phyloP scores from a whole-genome alignment of 139 green algal genomes.

The Bryopsis sp. region DNA sequence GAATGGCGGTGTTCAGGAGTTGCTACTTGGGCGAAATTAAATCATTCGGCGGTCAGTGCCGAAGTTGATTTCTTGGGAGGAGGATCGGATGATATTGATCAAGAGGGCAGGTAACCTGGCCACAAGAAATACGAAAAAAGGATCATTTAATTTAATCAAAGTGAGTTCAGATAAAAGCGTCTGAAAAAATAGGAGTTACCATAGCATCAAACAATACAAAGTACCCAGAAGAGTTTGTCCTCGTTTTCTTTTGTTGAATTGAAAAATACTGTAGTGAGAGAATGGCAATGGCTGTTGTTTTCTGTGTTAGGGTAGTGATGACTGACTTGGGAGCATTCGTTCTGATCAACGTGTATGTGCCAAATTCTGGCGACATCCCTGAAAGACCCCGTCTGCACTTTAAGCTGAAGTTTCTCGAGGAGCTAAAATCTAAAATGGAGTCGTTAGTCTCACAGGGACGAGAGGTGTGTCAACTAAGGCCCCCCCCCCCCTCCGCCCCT shows the following conservation, averaged over 20 bases:
- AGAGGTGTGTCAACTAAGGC: slow-evolving; percentile 24
- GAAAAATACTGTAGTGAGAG: no score
- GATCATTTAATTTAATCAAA: no score
- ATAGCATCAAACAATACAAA: no score
- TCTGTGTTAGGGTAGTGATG: slow-evolving; percentile 29
- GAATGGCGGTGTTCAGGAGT: no score
- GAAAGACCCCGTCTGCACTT: slow-evolving; percentile 30
- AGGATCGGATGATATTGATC: slow-evolving; percentile 1
- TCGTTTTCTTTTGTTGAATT: no score
- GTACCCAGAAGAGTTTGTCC: no score
- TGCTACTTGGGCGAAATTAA: neutral
- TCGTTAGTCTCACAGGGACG: slow-evolving; percentile 28
- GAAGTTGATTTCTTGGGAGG: slow-evolving; percentile 12
- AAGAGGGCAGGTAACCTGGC: slow-evolving; percentile 4
- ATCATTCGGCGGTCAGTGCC: neutral
- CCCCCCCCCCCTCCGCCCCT: neutral
- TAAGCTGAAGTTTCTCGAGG: slow-evolving; percentile 56
- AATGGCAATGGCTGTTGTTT: neutral
- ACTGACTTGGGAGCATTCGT: slow-evolving; percentile 61
- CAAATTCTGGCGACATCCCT: slow-evolving; percentile 59
- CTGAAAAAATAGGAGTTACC: no score
- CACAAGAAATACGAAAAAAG: no score
- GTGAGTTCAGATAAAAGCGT: no score
- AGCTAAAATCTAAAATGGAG: slow-evolving; percentile 33
- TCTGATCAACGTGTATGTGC: slow-evolving; percentile 72